These are phyloP conservation scores for Bimuria novae-zelandiae DNA, from an alignment of 2,329 filamentous ascomycete species.

Conservation along the genomic window DNA sequence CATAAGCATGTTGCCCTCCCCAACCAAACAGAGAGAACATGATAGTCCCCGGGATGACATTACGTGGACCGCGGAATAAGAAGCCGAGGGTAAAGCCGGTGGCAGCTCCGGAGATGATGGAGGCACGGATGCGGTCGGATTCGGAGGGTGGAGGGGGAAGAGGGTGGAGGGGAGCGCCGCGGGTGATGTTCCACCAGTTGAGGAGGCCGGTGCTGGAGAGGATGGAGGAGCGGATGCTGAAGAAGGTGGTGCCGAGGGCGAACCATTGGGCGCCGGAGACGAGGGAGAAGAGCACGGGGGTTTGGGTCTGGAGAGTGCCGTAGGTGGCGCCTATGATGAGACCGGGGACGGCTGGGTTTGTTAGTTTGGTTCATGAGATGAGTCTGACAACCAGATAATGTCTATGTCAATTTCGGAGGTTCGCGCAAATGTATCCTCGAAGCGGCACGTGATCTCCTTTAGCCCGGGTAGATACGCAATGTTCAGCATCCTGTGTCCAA, in stretches of 20 bases:
- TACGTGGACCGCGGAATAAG: conserved; percentile 52
- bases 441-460: conserved; percentile 2
- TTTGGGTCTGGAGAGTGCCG: conserved; percentile 65
- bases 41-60: conserved; percentile 59
- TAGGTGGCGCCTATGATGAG: conserved; percentile 58
- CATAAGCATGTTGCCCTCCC: conserved; percentile 61
- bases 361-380: conserved; percentile 17
- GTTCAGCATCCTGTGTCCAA: too few relatives aligned
- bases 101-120: conserved; percentile 71
- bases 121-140: conserved; percentile 67
- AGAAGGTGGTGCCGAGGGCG: conserved; percentile 75
- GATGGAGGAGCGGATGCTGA: conserved; percentile 60
- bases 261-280: conserved; percentile 82
- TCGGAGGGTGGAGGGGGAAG: conserved; percentile 53
- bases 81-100: conserved; percentile 61
- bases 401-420: too few relatives aligned
- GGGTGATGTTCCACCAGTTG: conserved; percentile 38
- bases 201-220: conserved; percentile 39
- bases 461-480: background rate
- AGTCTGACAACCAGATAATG: background rate
- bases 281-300: conserved; percentile 70
- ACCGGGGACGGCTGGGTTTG: conserved; percentile 62
- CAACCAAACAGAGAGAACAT: conserved; percentile 64
- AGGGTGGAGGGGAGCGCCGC: conserved; percentile 26
- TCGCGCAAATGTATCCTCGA: too few relatives aligned